Conservation (phyloP, 1,284 basidiomycete genomes). For the Boletus nobilissimus region DNA sequence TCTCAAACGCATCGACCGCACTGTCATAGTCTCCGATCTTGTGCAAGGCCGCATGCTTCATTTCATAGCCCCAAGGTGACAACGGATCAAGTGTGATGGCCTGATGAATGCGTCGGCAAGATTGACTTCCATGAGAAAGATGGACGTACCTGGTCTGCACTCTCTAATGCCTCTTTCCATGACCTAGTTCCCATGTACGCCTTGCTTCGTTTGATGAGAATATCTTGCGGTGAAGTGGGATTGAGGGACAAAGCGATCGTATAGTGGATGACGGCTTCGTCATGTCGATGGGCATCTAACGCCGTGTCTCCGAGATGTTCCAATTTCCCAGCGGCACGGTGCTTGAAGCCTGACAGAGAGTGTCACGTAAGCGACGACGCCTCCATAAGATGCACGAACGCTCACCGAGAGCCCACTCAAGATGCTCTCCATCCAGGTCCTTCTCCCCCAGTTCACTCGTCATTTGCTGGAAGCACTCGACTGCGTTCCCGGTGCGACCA, state of each 20-base stretch:
- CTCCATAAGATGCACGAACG: too few relatives aligned
- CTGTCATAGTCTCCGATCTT: not conserved
- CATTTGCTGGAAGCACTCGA: not conserved
- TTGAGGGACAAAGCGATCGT: not conserved
- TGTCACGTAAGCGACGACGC: not conserved
- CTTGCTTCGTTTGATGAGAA: not conserved
- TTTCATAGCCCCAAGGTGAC: not conserved
- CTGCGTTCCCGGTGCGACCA: not conserved
- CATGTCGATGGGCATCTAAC: not conserved
- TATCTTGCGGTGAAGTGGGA: not conserved
- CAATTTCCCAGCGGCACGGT: not conserved
- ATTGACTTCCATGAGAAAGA: not conserved
- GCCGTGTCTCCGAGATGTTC: not conserved
- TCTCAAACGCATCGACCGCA: not conserved
- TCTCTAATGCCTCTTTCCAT: not conserved
- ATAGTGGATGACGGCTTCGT: not conserved
- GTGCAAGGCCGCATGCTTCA: conserved; percentile 2
- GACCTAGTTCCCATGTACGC: not conserved
- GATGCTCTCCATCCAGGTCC: not conserved
- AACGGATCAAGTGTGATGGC: not conserved
- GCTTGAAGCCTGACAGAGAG: not conserved
- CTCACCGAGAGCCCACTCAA: not conserved
- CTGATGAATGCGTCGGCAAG: not conserved
- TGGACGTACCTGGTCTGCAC: not conserved
- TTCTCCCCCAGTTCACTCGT: not conserved